phyloP scores from a whole-genome alignment of 2,329 filamentous ascomycete species.

The Fusarium ambrosium region DNA sequence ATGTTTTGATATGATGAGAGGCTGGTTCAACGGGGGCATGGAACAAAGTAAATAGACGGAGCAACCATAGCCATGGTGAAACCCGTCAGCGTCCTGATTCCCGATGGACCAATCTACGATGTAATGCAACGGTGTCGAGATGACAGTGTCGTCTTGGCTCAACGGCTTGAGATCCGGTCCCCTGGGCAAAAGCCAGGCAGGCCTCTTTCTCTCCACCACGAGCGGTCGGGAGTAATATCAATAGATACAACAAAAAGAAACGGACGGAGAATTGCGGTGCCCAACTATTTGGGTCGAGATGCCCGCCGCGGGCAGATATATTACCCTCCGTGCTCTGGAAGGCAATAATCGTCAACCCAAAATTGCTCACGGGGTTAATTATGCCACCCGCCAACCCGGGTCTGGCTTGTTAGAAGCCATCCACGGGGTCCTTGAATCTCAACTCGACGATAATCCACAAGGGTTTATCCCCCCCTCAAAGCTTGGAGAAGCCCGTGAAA shows the following conservation, averaged over 20 bases:
- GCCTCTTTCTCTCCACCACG: neutral
- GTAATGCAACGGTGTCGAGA: conserved; percentile 20
- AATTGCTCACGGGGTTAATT: neutral
- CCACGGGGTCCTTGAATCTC: conserved; percentile 24
- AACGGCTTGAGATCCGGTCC: neutral
- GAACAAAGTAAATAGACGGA: conserved; percentile 11
- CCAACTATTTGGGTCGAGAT: neutral
- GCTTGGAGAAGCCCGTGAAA: neutral
- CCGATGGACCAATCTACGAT: conserved; percentile 10
- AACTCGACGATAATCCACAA: conserved; percentile 9
- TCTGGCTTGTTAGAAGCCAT: neutral
- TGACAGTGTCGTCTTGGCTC: neutral
- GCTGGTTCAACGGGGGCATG: neutral
- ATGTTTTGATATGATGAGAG: neutral
- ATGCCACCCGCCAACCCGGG: neutral
- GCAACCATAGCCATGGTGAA: neutral
- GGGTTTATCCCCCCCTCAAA: conserved; percentile 6
- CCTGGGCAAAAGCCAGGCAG: neutral
- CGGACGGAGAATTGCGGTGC: neutral
- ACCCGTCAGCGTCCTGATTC: neutral
- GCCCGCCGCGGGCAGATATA: neutral
- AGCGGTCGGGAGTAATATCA: neutral
- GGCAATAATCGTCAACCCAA: neutral
- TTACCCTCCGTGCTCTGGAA: neutral
- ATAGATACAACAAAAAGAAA: neutral